Evolutionary conservation across 2,329 filamentous ascomycete genomes (phyloP), one percentile per base, ranked within the genome.

Genomic region (Lasiodiplodia theobromae): DNA sequence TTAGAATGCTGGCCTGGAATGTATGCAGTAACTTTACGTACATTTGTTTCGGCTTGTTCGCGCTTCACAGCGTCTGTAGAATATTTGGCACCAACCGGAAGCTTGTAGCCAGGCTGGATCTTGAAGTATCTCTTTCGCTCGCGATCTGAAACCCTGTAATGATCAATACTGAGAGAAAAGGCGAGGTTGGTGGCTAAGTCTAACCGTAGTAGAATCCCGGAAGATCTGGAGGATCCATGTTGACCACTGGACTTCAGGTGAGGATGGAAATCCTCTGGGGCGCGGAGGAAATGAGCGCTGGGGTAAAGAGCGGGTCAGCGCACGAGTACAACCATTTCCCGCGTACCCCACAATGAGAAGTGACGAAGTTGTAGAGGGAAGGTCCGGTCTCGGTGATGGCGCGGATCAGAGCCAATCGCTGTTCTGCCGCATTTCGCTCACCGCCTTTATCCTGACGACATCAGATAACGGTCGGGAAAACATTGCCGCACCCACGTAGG

Each of bases 61-160:
- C 31, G 60, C n/a, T 74, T 82, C 73, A 28, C 73, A 58, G 82
- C 83, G 12, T 78, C 74, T 16, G 74, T 72, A 0, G 81, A 78
- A 71, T 85, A 83, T 68, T 81, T 82, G 4, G 78, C 73, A 12
- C 71, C 66, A 52, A 72, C 60, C 68, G 79, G 72, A 44, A 78
- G 74, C 62, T 74, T 65, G 75, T 80, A 77, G 34, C 80, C 75
- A 18, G 77, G 75, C 65, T 80, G 77, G 25, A 86, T 81, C 47
- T 78, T 79, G 77, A 86, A 86, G 73, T 86, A 86, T 69, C 84
- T 85, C 62, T 78, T 77, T 74, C 83, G 85, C 49, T 82, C 81
- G 40, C 74, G 71, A 70, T 86, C 81, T 79, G 62, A 11, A 66
- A 14, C 12, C 18, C 52, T 62, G 64, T 63, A 44, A 23, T 25